phyloP scores from a whole-genome alignment of 2,329 filamentous ascomycete species.

The Beauveria sp. region DNA sequence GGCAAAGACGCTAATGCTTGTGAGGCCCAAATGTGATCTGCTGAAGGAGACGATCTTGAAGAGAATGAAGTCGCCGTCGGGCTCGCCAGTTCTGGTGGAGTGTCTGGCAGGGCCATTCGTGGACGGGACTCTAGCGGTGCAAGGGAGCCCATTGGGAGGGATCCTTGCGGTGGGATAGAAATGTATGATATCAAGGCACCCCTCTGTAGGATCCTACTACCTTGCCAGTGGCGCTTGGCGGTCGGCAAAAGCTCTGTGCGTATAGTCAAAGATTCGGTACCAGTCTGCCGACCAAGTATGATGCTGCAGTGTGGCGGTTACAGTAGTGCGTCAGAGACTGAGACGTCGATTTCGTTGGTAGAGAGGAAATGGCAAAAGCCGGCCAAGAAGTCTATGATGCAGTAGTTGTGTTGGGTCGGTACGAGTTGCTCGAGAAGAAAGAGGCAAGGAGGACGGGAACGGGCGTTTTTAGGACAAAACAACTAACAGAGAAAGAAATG shows the following conservation, averaged over 20 bases:
- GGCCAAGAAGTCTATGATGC: background rate
- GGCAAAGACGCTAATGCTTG: conserved; percentile 40
- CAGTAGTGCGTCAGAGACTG: background rate
- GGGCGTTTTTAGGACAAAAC: conserved; percentile 1
- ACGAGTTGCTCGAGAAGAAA: background rate
- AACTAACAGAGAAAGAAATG: conserved; percentile 7
- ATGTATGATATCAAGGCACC: background rate
- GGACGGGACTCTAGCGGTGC: conserved; percentile 42
- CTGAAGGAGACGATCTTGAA: conserved; percentile 33
- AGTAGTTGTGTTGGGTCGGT: background rate
- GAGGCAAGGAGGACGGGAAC: conserved; percentile 4
- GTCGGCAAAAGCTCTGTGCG: background rate
- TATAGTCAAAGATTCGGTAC: background rate
- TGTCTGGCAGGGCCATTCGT: conserved; percentile 43
- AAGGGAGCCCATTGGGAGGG: conserved; percentile 48
- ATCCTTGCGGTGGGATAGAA: background rate
- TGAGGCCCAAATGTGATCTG: conserved; percentile 24
- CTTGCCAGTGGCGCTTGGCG: background rate
- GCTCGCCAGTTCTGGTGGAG: conserved; percentile 47
- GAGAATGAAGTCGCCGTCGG: conserved; percentile 41
- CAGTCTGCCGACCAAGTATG: background rate
- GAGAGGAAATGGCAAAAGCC: background rate
- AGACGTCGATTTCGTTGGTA: background rate
- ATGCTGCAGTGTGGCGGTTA: background rate
- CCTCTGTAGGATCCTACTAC: background rate